Evolutionary conservation across 495 filamentous ascomycete genomes (phyloP), one percentile per base, ranked within the genome.

Genomic region (Podospora pseudoanserina): DNA sequence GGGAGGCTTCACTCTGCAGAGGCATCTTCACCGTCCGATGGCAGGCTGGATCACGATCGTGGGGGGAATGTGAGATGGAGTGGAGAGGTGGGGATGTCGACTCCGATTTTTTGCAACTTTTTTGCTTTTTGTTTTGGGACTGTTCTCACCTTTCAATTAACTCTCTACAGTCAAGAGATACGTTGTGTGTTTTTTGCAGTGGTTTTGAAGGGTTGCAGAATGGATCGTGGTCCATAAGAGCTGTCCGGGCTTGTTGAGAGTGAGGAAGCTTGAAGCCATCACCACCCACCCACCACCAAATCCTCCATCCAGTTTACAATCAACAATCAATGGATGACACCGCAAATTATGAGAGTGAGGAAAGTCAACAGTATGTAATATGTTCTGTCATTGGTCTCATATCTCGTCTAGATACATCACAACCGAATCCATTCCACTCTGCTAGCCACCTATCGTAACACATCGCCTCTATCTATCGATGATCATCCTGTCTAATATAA

Each of bases 1-100:
- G 78, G 75, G 79, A 84, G 81, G 81, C 32, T 74, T 79, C 79
- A 85, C 79, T 80, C 81, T 81, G 82, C 82, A 83, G 81, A 85
- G 81, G 60, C 70, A 77, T 82, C 79, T 80, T 79, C 79, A 78
- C 82, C 81, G 81, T 81, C 81, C 79, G 75, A 74, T 84, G 81
- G 83, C 83, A 78, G 74, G 79, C 74, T 81, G 83, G 79, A 80
- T 79, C 71, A 85, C 83, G 81, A 76, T 77, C 78, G 79, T 81
- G 80, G 71, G 79, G 80, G 80, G 83, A 49, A 79, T 65, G 81
- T 81, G 81, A 80, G 78, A 79, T 68, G 66, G 71, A 74, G 74
- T 66, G 73, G 71, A 68, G 79, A 82, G 80, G 80, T 80, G 81
- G 81, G 74, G 82, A 78, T 71, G 80, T 76, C 79, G 68, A 83